Evolutionary conservation across 352 stramenopile species (phyloP), one percentile per base, ranked within the genome.

Genomic region (Blastocystis sp.): DNA sequence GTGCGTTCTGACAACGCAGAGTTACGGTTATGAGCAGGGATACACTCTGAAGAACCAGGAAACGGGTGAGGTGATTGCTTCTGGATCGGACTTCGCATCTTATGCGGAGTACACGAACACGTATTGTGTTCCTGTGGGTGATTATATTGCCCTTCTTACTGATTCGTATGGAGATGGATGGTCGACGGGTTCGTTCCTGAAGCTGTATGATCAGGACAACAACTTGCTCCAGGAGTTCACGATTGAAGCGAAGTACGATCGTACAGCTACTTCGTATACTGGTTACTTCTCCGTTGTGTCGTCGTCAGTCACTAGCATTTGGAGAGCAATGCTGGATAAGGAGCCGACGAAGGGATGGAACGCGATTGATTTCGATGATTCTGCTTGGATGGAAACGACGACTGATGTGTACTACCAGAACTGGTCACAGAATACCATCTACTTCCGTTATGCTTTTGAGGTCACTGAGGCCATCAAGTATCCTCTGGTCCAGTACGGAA

Each of bases 161-260:
- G 65, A 59, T 59, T 27, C 65, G 1, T 78, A 44, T 59, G 65
- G 65, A 42, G 44, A 56, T 56, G 65, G 38, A 6, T 78, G 65
- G 65, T 51, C 61, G 6, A 32, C 16, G 4, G 32, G 61, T 0
- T 18, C 61, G 2, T 73, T 7, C 29, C 38, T 73, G 27, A 46
- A 49, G 44, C n/a, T 73, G 34, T 27, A 51, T 7, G 38, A 73
- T 24, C 16, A 24, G 4, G 44, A 73, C n/a, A 29, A 49, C 29
- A n/a, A 27, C 18, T 29, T 46, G 4, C 18, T 73, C 36, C 18
- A 73, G n/a, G 61, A 73, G 34, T 73, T 73, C 61, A 73, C 61
- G 16, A 24, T 73, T 29, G 4, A n/a, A 21, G 36, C 16, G 29
- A 24, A 73, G 61, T 36, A 46, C 4, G 21, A 46, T 40, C 9